A percentile compares a stretch with the other conserved stretches of the same genome.
Evolutionary conservation across 2,329 filamentous ascomycete genomes (phyloP).

Genomic region (Pseudogymnoascus sp.): DNA sequence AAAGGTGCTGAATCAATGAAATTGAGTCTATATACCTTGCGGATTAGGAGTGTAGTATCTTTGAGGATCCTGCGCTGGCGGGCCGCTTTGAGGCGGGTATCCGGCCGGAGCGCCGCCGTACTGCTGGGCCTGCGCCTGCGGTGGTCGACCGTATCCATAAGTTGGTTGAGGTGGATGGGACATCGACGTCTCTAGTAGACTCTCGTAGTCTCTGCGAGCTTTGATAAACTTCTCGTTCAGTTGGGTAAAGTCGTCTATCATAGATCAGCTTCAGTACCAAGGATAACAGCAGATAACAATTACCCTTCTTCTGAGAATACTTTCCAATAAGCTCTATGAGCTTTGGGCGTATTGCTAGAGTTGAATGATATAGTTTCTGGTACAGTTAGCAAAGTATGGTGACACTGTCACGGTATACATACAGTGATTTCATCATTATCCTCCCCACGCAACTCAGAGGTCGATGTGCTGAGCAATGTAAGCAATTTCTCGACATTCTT

Average conservation of each 20-base stretch:
- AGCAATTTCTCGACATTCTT: slow-evolving; percentile 75
- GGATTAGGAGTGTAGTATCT: slow-evolving; percentile 61
- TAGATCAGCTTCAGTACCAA: slow-evolving; percentile 13
- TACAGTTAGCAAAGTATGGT: slow-evolving; percentile 26
- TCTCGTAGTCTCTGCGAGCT: slow-evolving; percentile 90
- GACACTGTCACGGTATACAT: slow-evolving; percentile 24
- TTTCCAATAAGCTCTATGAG: slow-evolving; percentile 97
- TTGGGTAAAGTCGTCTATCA: slow-evolving; percentile 91
- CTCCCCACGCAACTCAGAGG: slow-evolving; percentile 69
- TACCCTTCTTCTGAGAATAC: slow-evolving; percentile 98
- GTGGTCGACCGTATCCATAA: slow-evolving; percentile 47
- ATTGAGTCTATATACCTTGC: slow-evolving; percentile 20
- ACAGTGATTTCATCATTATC: slow-evolving; percentile 96
- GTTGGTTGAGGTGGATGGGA: slow-evolving; percentile 80
- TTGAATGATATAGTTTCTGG: slow-evolving; percentile 79
- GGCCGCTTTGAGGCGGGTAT: slow-evolving; percentile 28
- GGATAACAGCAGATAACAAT: slow-evolving; percentile 9
- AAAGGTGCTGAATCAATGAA: slow-evolving; percentile 1
- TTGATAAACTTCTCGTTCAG: slow-evolving; percentile 99
- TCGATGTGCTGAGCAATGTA: slow-evolving; percentile 82
- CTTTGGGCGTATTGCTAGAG: slow-evolving; percentile 88
- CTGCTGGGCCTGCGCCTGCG: slow-evolving; percentile 2
- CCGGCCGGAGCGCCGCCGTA: slow-evolving; percentile 21
- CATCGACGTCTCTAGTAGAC: slow-evolving; percentile 94
- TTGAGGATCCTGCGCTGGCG: slow-evolving; percentile 50